phyloP scores from a whole-genome alignment of 371 early-diverging fungal species.

The Mucor saturninus region DNA sequence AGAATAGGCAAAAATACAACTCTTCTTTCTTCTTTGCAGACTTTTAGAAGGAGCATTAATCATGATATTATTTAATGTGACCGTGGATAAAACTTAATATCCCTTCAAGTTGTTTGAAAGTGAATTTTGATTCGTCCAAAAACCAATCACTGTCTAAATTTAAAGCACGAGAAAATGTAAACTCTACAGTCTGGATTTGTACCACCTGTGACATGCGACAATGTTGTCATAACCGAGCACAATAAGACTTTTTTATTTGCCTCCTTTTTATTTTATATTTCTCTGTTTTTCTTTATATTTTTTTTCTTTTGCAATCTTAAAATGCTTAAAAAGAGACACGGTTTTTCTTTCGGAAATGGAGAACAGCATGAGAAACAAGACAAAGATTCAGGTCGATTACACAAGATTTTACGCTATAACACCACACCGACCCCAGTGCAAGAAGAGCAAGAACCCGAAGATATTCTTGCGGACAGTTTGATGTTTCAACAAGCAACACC shows the following conservation, averaged over 20 bases:
- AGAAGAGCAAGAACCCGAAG: conserved; percentile 16
- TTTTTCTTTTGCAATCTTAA: neutral
- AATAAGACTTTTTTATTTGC: neutral
- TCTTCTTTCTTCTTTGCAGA: no score
- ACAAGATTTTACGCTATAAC: conserved; percentile 4
- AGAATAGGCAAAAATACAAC: no score
- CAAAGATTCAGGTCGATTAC: neutral
- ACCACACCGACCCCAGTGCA: neutral
- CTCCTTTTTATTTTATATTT: neutral
- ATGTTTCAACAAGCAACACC: conserved; percentile 13
- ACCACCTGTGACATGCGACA: neutral
- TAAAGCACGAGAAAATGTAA: neutral
- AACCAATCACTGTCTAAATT: no score
- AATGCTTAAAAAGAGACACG: conserved; percentile 11
- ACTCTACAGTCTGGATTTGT: neutral
- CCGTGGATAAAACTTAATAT: no score
- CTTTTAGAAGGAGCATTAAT: no score
- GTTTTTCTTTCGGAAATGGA: conserved; percentile 3
- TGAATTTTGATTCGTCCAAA: no score
- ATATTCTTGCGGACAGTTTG: conserved; percentile 20
- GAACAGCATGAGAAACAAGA: neutral
- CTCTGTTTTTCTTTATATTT: neutral
- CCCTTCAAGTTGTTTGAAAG: no score
- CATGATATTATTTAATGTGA: no score
- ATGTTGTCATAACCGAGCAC: conserved; percentile 5